Percentiles rank a stretch among this genome's conserved stretches.
phyloP scores from a whole-genome alignment of 352 stramenopile species.

The Phytopythium boreale region DNA sequence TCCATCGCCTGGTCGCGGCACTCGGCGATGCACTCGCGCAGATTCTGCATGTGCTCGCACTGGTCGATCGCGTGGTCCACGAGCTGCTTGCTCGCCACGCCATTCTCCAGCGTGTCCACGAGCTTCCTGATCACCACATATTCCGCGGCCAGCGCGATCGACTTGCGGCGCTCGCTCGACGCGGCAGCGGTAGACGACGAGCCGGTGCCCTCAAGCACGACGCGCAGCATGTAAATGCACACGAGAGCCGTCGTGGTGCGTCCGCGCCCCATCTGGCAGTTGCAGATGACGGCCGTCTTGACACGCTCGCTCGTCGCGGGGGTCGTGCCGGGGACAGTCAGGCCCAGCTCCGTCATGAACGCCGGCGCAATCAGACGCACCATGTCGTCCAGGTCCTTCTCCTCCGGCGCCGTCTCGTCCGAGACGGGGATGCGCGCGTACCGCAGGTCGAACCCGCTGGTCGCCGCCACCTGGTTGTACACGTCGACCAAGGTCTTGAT shows the following conservation, averaged over 20 bases:
- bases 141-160: constrained; percentile 44
- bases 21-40: constrained; percentile 81
- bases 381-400: constrained; percentile 89
- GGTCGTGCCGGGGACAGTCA: constrained; percentile 11
- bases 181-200: constrained; percentile 5
- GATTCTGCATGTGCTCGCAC: constrained; percentile 83
- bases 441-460: constrained; percentile 55
- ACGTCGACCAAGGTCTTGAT: constrained; percentile 78
- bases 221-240: constrained; percentile 84
- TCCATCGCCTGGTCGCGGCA: constrained; percentile 76
- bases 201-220: constrained; percentile 53
- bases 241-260: constrained; percentile 87
- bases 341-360: constrained; percentile 57
- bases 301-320: neutral
- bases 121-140: constrained; percentile 79
- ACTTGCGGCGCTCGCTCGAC: constrained; percentile 36
- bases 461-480: constrained; percentile 50
- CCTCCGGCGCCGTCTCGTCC: constrained; percentile 87
- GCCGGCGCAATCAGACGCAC: constrained; percentile 65
- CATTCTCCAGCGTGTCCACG: constrained; percentile 67
- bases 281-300: constrained; percentile 81
- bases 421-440: constrained; percentile 87
- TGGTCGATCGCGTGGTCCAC: constrained; percentile 76
- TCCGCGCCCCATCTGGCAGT: constrained; percentile 89
- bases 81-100: constrained; percentile 51